These are phyloP conservation scores for Hymenoscyphus linearis DNA, from an alignment of 2,329 filamentous ascomycete genomes.

Conservation along the genomic window DNA sequence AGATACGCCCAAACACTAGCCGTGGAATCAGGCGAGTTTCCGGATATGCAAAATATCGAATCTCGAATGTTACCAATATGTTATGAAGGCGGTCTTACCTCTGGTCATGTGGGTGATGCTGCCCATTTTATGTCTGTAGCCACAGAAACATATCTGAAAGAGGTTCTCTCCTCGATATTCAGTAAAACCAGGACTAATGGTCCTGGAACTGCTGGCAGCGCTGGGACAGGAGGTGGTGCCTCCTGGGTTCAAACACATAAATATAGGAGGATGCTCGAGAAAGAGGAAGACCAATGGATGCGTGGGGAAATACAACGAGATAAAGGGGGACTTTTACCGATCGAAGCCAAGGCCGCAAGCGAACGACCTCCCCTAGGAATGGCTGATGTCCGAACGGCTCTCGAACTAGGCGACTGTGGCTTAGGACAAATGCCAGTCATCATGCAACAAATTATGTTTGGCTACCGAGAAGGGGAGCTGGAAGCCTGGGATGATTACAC, in stretches of 20 bases:
- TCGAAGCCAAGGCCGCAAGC: slow-evolving; percentile 72
- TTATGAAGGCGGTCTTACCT: slow-evolving; percentile 58
- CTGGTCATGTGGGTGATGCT: slow-evolving; percentile 54
- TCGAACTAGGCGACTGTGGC: slow-evolving; percentile 71
- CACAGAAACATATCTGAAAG: slow-evolving; percentile 63
- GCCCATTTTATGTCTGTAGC: slow-evolving; percentile 60
- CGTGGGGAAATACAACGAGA: slow-evolving; percentile 72
- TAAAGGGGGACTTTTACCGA: slow-evolving; percentile 70
- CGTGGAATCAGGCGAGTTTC: slow-evolving; percentile 64
- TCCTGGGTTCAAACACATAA: slow-evolving; percentile 73
- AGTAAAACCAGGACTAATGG: slow-evolving; percentile 61
- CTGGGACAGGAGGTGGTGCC: slow-evolving; percentile 59
- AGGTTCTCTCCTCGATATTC: slow-evolving; percentile 58
- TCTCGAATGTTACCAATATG: slow-evolving; percentile 63
- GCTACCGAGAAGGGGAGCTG: slow-evolving; percentile 71
- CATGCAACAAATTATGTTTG: slow-evolving; percentile 62
- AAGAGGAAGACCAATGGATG: slow-evolving; percentile 68
- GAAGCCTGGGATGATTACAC: slow-evolving; percentile 61
- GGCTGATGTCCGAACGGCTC: slow-evolving; percentile 69
- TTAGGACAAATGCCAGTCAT: slow-evolving; percentile 74
- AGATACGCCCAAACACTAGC: slow-evolving; percentile 59
- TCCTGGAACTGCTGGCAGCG: slow-evolving; percentile 55
- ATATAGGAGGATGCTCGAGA: slow-evolving; percentile 68
- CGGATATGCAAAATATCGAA: slow-evolving; percentile 58
- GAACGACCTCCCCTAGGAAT: slow-evolving; percentile 69